Percentiles rank a stretch among this genome's conserved stretches.
phyloP scores from a whole-genome alignment of 768 basidiomycete genomes.

The Trametes coccinea region DNA sequence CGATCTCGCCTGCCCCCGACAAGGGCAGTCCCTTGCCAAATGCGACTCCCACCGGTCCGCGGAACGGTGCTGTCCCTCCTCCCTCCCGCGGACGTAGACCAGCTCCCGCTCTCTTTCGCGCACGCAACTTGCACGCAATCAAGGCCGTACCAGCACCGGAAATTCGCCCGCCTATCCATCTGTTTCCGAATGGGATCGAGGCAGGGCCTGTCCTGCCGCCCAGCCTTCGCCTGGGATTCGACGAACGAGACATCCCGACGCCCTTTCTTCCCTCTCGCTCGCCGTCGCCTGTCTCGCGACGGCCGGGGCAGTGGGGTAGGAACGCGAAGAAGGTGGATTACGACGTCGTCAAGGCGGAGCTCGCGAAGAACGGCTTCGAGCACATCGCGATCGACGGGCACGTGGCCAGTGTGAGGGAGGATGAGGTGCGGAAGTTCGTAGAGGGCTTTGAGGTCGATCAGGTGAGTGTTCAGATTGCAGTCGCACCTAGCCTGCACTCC shows the following conservation, averaged over 20 bases:
- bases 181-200: slow-evolving; percentile 27
- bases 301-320: slow-evolving; percentile 37
- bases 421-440: slow-evolving; percentile 69
- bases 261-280: slow-evolving; percentile 34
- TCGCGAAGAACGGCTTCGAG: slow-evolving; percentile 65
- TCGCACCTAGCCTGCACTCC: neutral
- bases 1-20: slow-evolving; percentile 17
- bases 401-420: slow-evolving; percentile 56
- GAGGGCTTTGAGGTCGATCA: slow-evolving; percentile 69
- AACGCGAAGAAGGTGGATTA: slow-evolving; percentile 35
- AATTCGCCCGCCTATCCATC: slow-evolving; percentile 27
- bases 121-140: slow-evolving; percentile 21
- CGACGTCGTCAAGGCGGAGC: slow-evolving; percentile 44
- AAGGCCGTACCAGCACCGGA: slow-evolving; percentile 17
- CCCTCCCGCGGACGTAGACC: slow-evolving; percentile 31
- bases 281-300: slow-evolving; percentile 44
- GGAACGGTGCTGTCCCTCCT: slow-evolving; percentile 9
- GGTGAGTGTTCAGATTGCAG: slow-evolving; percentile 43
- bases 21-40: slow-evolving; percentile 9
- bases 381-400: slow-evolving; percentile 62
- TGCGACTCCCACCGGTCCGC: slow-evolving; percentile 9
- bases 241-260: slow-evolving; percentile 2
- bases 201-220: slow-evolving; percentile 17
- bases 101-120: slow-evolving; percentile 21
- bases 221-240: slow-evolving; percentile 6